phyloP scores from a whole-genome alignment of 1,284 basidiomycete genomes.

The Vanrija pseudolonga region DNA sequence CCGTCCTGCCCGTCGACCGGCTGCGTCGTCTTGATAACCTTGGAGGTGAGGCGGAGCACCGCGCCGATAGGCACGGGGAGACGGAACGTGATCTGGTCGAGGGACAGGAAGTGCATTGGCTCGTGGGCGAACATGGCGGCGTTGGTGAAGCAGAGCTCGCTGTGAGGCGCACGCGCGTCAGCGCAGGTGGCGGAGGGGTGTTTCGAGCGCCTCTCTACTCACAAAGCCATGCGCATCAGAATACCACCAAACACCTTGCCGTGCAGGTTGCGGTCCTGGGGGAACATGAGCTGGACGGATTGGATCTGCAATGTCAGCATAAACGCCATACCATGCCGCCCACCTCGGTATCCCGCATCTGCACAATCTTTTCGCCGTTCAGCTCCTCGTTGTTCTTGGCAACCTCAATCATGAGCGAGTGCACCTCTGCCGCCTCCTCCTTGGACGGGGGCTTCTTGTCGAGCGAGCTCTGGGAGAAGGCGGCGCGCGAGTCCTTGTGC shows the following conservation, averaged over 20 bases:
- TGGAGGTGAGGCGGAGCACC: constrained; percentile 66
- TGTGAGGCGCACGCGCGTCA: constrained; percentile 8
- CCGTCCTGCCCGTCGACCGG: constrained; percentile 29
- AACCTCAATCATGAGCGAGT: constrained; percentile 63
- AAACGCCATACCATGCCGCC: neutral
- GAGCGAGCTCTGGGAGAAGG: constrained; percentile 58
- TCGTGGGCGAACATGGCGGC: constrained; percentile 66
- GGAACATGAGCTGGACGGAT: constrained; percentile 63
- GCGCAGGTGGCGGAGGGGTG: neutral
- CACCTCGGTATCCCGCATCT: constrained; percentile 45
- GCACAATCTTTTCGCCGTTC: constrained; percentile 38
- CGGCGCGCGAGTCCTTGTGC: constrained; percentile 59
- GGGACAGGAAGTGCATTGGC: constrained; percentile 66
- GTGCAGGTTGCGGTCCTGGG: constrained; percentile 78
- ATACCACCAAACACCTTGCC: constrained; percentile 74
- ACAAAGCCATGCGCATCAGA: constrained; percentile 58
- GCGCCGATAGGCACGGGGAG: constrained; percentile 78
- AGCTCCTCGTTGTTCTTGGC: constrained; percentile 32
- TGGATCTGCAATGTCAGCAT: constrained; percentile 8
- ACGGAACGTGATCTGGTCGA: constrained; percentile 73
- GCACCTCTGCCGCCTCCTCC: constrained; percentile 63
- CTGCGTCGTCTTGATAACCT: constrained; percentile 52
- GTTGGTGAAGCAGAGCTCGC: constrained; percentile 69
- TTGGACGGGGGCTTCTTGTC: constrained; percentile 68
- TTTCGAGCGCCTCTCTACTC: neutral